Percentiles rank a stretch among this genome's conserved stretches.
Conservation (phyloP, 164 flowering plant species). For the Euptelea pleiosperma region DNA sequence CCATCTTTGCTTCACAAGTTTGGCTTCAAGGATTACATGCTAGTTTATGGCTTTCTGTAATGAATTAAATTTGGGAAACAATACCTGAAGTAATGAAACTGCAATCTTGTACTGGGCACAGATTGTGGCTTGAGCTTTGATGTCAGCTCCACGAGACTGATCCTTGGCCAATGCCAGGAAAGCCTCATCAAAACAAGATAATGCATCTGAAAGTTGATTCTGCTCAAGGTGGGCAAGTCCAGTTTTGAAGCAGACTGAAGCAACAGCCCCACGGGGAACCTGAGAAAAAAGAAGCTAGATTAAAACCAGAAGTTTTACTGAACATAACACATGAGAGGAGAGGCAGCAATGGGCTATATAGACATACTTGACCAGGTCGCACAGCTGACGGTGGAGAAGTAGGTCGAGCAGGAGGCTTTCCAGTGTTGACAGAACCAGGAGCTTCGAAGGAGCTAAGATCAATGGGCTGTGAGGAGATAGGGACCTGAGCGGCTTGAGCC, state of each 20-base stretch:
- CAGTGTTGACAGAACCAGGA: constrained; percentile 45
- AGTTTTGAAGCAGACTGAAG: constrained; percentile 84
- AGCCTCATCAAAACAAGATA: constrained; percentile 97
- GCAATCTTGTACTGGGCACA: constrained; percentile 99
- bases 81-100: constrained; percentile 91
- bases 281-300: constrained; percentile 20
- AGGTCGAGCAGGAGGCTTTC: constrained; percentile 47
- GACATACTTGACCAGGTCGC: constrained; percentile 88
- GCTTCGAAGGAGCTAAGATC: constrained; percentile 86
- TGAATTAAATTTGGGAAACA: not conserved
- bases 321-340: not conserved
- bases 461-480: constrained; percentile 65
- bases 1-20: not conserved
- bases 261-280: constrained; percentile 99
- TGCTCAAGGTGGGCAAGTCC: constrained; percentile 96
- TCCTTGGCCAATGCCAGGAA: constrained; percentile 97
- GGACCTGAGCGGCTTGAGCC: constrained; percentile 27
- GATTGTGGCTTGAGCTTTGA: constrained; percentile 96
- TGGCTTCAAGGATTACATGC: not conserved
- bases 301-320: not conserved
- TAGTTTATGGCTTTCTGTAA: not conserved
- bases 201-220: constrained; percentile 94
- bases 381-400: constrained; percentile 66
- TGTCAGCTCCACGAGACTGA: constrained; percentile 93
- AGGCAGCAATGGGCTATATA: not conserved